Conservation (phyloP, 73 alveolate genomes). For the Paraurostyla sp. region DNA sequence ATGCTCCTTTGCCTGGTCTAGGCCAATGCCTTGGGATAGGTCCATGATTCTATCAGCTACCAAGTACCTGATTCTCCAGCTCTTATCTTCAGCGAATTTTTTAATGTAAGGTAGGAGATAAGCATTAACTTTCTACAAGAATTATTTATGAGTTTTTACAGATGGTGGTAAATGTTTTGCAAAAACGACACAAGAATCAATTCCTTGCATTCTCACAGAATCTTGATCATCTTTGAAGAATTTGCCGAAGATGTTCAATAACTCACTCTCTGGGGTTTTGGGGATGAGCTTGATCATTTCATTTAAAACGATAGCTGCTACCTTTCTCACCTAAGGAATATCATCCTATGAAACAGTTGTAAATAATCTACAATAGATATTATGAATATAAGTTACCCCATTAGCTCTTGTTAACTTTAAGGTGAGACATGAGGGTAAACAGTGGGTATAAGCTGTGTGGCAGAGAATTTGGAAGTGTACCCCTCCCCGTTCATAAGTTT, state of each 20-base stretch:
- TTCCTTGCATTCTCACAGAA: slow-evolving; percentile 79
- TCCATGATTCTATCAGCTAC: slow-evolving; percentile 77
- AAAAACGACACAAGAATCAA: slow-evolving; percentile 70
- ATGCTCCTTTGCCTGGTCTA: slow-evolving; percentile 58
- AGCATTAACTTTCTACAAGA: slow-evolving; percentile 42
- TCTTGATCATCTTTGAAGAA: slow-evolving; percentile 79
- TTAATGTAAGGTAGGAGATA: slow-evolving; percentile 75
- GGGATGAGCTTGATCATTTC: slow-evolving; percentile 69
- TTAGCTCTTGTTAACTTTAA: slow-evolving; percentile 68
- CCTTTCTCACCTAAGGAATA: slow-evolving; percentile 76
- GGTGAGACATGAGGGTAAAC: slow-evolving; percentile 76
- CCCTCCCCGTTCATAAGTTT: slow-evolving; percentile 85
- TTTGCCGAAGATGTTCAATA: slow-evolving; percentile 63
- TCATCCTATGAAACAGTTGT: slow-evolving; percentile 29
- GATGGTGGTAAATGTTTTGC: slow-evolving; percentile 53
- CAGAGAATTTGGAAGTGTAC: slow-evolving; percentile 80
- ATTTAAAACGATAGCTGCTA: slow-evolving; percentile 76
- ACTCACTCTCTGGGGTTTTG: slow-evolving; percentile 67
- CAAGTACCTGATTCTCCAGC: slow-evolving; percentile 82
- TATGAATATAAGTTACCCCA: neutral
- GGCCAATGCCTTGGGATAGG: slow-evolving; percentile 62
- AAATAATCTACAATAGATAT: slow-evolving; percentile 8
- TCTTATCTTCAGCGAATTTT: slow-evolving; percentile 78
- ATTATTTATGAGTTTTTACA: neutral
- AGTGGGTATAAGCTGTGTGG: slow-evolving; percentile 80